phyloP scores from a whole-genome alignment of 2,329 filamentous ascomycete species.

The Fusarium musae region DNA sequence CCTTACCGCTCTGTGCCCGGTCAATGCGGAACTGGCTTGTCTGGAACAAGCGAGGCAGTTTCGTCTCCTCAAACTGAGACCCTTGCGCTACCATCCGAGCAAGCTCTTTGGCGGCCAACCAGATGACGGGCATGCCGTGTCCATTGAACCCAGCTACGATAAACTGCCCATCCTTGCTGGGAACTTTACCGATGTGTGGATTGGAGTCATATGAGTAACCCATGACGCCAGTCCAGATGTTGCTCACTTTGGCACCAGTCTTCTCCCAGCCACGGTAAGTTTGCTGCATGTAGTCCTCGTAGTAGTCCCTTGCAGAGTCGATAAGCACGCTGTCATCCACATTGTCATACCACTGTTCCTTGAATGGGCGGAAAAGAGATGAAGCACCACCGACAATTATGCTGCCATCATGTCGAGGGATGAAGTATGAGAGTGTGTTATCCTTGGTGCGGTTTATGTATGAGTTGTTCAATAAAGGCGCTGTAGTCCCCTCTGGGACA shows the following conservation, averaged over 20 bases:
- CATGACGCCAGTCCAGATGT: slow-evolving; percentile 1
- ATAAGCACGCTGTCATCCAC: background rate
- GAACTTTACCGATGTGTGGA: slow-evolving; percentile 1
- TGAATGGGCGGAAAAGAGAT: background rate
- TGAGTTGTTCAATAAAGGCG: background rate
- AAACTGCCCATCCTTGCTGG: background rate
- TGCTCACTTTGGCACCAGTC: background rate
- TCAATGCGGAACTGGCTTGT: slow-evolving; percentile 4
- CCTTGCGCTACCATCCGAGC: background rate
- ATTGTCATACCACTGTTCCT: slow-evolving; percentile 7
- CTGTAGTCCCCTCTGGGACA: background rate
- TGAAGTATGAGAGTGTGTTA: background rate
- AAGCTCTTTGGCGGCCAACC: slow-evolving; percentile 1
- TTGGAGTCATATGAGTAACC: slow-evolving; percentile 7
- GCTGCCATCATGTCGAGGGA: background rate
- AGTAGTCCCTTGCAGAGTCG: slow-evolving; percentile 2
- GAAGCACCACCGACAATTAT: background rate
- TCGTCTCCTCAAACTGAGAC: background rate
- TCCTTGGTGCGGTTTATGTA: slow-evolving; percentile 4
- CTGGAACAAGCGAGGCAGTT: background rate
- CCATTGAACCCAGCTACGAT: slow-evolving; percentile 1
- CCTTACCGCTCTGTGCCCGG: background rate
- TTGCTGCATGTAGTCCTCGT: background rate
- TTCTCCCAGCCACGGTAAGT: slow-evolving; percentile 1
- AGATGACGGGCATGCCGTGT: background rate